Base-by-base conservation (phyloP, 768 basidiomycete species). In the Grammothele lineata region DNA sequence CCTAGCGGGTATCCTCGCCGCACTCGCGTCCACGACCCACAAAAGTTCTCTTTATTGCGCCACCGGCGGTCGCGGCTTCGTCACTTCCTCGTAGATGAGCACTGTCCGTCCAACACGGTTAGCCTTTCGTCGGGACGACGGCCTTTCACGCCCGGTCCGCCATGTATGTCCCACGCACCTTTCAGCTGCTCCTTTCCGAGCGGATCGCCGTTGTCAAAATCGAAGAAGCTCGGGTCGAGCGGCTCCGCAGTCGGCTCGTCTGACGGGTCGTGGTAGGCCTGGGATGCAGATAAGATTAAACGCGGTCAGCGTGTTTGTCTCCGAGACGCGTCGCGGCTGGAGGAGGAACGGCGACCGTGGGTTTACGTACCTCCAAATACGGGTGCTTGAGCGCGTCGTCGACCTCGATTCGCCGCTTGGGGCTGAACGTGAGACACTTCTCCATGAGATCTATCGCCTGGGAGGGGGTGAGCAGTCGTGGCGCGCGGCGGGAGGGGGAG, bases 321-420 rank as follows among this genome's bases (percentile, higher is more conserved):
- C n/a, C n/a, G n/a, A n/a, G n/a, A n/a, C n/a, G n/a, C n/a, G n/a
- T n/a, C n/a, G n/a, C n/a, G n/a, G n/a, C n/a, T n/a, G n/a, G n/a
- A n/a, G n/a, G n/a, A n/a, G n/a, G n/a, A n/a, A n/a, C n/a, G n/a
- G n/a, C 21, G 32, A 35, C 10, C 34, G 38, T 17, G 51, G 23
- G 42, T 45, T 53, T 5, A 62, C 74, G 26, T 45, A 87, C 90
- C 71, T 81, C 80, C 21, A 95, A 73, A 64, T 96, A 96, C 0
- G 92, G 91, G 68, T 98, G 95, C 51, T 78, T 77, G 43, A 98
- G 71, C 1, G 91, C 91, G 50, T 93, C 85, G 34, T 85, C 83
- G 11, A 90, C 93, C 53, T 90, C 88, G 49, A 97, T 87, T 14
- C 95, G 77, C 60, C 87, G 80, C 60, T 83, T 87, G 8, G 95